Evolutionary conservation across 164 flowering plant species (phyloP).

Genomic region (Malania oleifera): DNA sequence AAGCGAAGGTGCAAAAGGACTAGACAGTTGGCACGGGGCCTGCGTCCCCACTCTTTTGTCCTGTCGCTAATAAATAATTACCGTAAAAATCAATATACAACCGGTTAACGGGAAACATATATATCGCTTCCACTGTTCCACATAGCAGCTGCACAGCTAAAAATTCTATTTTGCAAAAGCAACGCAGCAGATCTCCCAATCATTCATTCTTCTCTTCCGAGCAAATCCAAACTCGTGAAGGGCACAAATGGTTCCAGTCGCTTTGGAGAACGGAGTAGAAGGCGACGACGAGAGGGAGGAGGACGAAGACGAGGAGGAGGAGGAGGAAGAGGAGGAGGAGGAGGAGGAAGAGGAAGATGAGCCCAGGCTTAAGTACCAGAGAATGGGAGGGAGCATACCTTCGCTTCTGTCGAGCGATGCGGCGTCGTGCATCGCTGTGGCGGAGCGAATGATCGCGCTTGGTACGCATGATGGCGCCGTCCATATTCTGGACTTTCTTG

Average conservation of each 20-base stretch:
- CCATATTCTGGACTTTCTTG: constrained; percentile 92
- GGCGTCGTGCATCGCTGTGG: constrained; percentile 83
- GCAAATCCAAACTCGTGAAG: background rate
- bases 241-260: constrained; percentile 37
- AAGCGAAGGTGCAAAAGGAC: too few species aligned
- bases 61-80: constrained; percentile 15
- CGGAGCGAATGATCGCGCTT: constrained; percentile 96
- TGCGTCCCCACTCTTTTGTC: constrained; percentile 15
- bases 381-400: constrained; percentile 94
- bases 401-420: constrained; percentile 65
- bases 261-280: constrained; percentile 71
- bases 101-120: background rate
- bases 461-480: constrained; percentile 89
- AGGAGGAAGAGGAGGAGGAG: constrained; percentile 49
- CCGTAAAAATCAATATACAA: background rate
- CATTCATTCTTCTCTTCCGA: background rate
- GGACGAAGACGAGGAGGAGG: constrained; percentile 42
- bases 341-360: constrained; percentile 92
- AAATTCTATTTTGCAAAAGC: too few species aligned
- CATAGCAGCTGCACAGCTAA: too few species aligned
- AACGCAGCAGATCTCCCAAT: background rate
- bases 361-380: constrained; percentile 95
- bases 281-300: constrained; percentile 77
- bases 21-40: too few species aligned
- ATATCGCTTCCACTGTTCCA: too few species aligned